Conservation (phyloP, 208 protist genomes). For the Porcisia deanei region DNA sequence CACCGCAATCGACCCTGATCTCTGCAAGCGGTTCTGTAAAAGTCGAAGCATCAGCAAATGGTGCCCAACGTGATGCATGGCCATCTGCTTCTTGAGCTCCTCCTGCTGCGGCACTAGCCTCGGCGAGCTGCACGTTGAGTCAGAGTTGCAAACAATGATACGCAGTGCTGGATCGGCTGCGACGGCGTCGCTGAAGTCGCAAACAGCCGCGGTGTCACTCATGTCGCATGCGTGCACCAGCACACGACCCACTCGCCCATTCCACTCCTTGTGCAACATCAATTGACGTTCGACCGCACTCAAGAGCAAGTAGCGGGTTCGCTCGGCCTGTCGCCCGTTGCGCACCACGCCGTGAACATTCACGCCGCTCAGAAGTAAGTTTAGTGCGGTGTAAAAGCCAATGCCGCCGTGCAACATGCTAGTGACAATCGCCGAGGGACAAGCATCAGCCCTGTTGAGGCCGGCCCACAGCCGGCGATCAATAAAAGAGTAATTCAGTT, state of each 20-base stretch:
- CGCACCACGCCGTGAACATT: constrained; percentile 72
- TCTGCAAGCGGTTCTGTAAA: constrained; percentile 30
- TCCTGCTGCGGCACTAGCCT: constrained; percentile 46
- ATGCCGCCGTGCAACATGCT: constrained; percentile 64
- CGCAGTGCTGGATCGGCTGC: constrained; percentile 48
- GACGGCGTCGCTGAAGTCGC: constrained; percentile 40
- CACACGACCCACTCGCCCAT: constrained; percentile 37
- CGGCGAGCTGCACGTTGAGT: constrained; percentile 38
- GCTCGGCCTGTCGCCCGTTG: constrained; percentile 24
- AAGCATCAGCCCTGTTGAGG: constrained; percentile 28
- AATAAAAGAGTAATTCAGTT: constrained; percentile 58
- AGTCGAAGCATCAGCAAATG: constrained; percentile 58
- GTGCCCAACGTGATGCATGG: constrained; percentile 62
- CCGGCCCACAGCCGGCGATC: constrained; percentile 64
- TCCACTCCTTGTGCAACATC: constrained; percentile 67
- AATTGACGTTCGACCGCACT: constrained; percentile 54
- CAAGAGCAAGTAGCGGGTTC: constrained; percentile 39
- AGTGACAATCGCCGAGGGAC: constrained; percentile 65
- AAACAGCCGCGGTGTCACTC: constrained; percentile 52
- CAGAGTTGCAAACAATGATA: constrained; percentile 58
- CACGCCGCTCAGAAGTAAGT: constrained; percentile 66
- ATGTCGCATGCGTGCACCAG: constrained; percentile 65
- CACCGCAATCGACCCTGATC: constrained; percentile 16
- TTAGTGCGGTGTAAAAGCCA: constrained; percentile 72
- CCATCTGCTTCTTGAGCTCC: constrained; percentile 40